A percentile compares a stretch with the other conserved stretches of the same genome.
Evolutionary conservation across 2,329 filamentous ascomycete genomes (phyloP).

Genomic region (Ambrosiella beaveri): DNA sequence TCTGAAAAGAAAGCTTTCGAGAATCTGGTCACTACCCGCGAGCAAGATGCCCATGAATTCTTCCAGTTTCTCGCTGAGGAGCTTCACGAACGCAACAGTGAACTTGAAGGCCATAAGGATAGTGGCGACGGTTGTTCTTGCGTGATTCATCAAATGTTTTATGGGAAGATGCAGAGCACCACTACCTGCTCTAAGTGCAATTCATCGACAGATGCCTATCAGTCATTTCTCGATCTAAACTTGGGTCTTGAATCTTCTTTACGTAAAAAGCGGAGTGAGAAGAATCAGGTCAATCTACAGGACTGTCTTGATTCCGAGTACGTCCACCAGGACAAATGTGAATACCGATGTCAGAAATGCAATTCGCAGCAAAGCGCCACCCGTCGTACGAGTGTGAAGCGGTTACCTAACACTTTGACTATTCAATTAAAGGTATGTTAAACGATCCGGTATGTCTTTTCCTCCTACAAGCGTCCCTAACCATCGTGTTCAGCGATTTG

Average conservation of each 20-base stretch:
- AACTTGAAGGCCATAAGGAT: slow-evolving; percentile 37
- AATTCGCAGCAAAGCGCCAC: slow-evolving; percentile 59
- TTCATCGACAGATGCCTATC: slow-evolving; percentile 64
- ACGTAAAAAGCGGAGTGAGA: slow-evolving; percentile 36
- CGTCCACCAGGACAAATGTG: slow-evolving; percentile 70
- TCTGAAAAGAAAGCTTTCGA: slow-evolving; percentile 56
- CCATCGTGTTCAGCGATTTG: slow-evolving; percentile 37
- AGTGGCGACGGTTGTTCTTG: slow-evolving; percentile 56
- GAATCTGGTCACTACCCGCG: slow-evolving; percentile 73
- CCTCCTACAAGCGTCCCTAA: not conserved
- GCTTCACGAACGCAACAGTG: slow-evolving; percentile 66
- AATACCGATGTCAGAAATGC: slow-evolving; percentile 75
- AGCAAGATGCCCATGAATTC: slow-evolving; percentile 95
- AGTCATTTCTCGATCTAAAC: slow-evolving; percentile 82
- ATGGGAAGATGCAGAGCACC: slow-evolving; percentile 76
- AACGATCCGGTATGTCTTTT: not conserved
- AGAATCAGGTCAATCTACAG: slow-evolving; percentile 36
- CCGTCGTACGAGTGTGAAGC: slow-evolving; percentile 70
- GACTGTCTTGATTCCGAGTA: slow-evolving; percentile 75
- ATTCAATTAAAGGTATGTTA: slow-evolving; percentile 71
- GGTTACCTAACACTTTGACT: slow-evolving; percentile 72
- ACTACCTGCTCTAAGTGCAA: slow-evolving; percentile 81
- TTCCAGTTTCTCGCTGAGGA: slow-evolving; percentile 91
- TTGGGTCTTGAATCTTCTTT: slow-evolving; percentile 65
- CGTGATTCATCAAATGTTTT: slow-evolving; percentile 87